Evolutionary conservation across 2,329 filamentous ascomycete genomes (phyloP).

Genomic region (Penicillium sp.): DNA sequence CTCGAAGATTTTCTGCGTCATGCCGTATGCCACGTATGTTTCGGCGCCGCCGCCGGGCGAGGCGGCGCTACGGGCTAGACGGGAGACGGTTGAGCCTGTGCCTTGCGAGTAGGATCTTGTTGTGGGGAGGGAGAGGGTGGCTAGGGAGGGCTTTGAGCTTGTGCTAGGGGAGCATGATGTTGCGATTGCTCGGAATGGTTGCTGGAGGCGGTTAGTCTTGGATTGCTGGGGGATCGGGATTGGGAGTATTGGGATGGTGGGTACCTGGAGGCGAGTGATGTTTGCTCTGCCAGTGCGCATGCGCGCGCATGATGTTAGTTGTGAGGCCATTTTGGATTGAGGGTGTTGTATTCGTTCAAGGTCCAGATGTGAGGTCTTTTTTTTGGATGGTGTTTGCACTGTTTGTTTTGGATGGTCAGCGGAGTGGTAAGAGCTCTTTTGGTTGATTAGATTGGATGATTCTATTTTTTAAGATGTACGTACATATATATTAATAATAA

Average conservation of each 20-base stretch:
- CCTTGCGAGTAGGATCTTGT: constrained; percentile 21
- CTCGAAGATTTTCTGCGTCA: constrained; percentile 78
- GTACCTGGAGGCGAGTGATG: no score
- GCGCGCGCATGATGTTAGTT: constrained; percentile 25
- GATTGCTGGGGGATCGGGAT: neutral
- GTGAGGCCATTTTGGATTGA: constrained; percentile 27
- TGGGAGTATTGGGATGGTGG: no score
- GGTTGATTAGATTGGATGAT: no score
- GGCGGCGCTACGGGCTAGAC: constrained; percentile 35
- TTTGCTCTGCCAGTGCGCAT: no score
- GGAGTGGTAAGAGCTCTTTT: no score
- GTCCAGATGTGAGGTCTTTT: no score
- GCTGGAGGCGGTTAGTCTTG: constrained; percentile 11
- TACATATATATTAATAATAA: no score
- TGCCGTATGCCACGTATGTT: constrained; percentile 78
- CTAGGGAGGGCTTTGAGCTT: constrained; percentile 1
- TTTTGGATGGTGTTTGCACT: constrained; percentile 33
- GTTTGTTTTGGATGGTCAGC: constrained; percentile 25
- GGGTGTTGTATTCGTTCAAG: no score
- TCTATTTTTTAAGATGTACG: no score
- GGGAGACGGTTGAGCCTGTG: constrained; percentile 26
- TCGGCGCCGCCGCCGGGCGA: constrained; percentile 54
- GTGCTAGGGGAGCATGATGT: no score
- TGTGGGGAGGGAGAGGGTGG: neutral
- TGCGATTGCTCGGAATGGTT: no score